Conservation (phyloP, 495 filamentous ascomycete genomes). For the Platismatia glauca region DNA sequence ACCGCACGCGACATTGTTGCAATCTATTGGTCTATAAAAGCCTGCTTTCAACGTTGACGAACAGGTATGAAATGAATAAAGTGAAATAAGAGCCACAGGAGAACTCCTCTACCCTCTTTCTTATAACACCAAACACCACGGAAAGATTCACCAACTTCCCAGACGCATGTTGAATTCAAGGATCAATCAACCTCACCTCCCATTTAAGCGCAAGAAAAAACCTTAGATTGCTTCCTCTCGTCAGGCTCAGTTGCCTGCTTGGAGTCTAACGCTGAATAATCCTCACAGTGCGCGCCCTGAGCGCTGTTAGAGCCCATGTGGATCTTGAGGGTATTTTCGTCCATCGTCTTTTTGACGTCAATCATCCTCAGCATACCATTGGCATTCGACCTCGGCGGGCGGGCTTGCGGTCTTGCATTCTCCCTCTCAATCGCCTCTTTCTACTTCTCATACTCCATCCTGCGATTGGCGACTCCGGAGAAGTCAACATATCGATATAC, state of each 20-base stretch:
- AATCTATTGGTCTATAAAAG: background rate
- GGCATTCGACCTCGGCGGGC: slow-evolving; percentile 93
- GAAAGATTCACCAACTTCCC: background rate
- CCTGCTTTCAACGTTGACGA: too few species aligned
- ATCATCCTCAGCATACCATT: slow-evolving; percentile 81
- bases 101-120: too few species aligned
- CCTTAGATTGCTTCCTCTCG: background rate
- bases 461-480: slow-evolving; percentile 74
- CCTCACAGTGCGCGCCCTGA: slow-evolving; percentile 13
- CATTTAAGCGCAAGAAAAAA: slow-evolving; percentile 10
- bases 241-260: background rate
- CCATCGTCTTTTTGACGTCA: slow-evolving; percentile 71
- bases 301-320: slow-evolving; percentile 43
- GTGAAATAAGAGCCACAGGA: too few species aligned
- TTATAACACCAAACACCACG: too few species aligned
- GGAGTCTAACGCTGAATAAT: background rate
- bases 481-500: slow-evolving; percentile 62
- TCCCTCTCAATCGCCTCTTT: slow-evolving; percentile 77
- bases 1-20: background rate
- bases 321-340: slow-evolving; percentile 63
- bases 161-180: slow-evolving; percentile 8
- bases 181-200: slow-evolving; percentile 6
- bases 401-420: slow-evolving; percentile 86
- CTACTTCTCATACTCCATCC: slow-evolving; percentile 78
- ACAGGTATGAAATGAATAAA: too few species aligned